These are phyloP conservation scores for Hypoxylon rickii DNA, from an alignment of 495 filamentous ascomycete species.

Conservation along the genomic window DNA sequence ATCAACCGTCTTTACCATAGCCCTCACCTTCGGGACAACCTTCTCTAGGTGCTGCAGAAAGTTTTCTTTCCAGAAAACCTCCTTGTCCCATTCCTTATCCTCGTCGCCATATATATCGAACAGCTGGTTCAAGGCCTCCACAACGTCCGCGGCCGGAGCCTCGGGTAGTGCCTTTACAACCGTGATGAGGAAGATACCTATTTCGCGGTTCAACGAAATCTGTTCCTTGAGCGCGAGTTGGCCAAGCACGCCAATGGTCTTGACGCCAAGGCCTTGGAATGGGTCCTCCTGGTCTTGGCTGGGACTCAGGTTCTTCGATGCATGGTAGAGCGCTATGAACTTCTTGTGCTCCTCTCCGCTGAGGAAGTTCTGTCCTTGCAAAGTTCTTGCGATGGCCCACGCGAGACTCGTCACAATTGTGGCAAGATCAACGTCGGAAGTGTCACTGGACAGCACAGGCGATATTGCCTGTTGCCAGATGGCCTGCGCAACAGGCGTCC, in stretches of 20 bases:
- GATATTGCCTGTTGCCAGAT: slow-evolving; percentile 58
- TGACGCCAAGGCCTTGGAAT: slow-evolving; percentile 58
- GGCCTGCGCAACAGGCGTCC: slow-evolving; percentile 53
- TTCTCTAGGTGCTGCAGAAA: slow-evolving; percentile 62
- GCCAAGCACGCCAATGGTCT: slow-evolving; percentile 65
- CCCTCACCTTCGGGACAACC: slow-evolving; percentile 52
- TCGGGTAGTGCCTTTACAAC: slow-evolving; percentile 49
- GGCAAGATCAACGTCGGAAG: slow-evolving; percentile 62
- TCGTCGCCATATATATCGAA: slow-evolving; percentile 67
- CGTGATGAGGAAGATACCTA: slow-evolving; percentile 63
- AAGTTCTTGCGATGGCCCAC: slow-evolving; percentile 61
- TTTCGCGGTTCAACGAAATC: slow-evolving; percentile 54
- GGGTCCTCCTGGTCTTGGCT: slow-evolving; percentile 44
- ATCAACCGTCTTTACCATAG: slow-evolving; percentile 59
- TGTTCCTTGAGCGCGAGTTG: slow-evolving; percentile 55
- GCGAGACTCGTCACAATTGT: slow-evolving; percentile 62
- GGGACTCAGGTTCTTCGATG: slow-evolving; percentile 49
- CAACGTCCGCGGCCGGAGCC: slow-evolving; percentile 53
- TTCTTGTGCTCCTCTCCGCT: slow-evolving; percentile 54
- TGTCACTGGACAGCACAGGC: slow-evolving; percentile 59
- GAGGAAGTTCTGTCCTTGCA: slow-evolving; percentile 53
- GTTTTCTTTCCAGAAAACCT: slow-evolving; percentile 64
- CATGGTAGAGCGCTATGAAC: slow-evolving; percentile 65
- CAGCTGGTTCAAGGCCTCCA: slow-evolving; percentile 64
- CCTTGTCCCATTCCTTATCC: slow-evolving; percentile 55